Evolutionary conservation across 352 stramenopile genomes (phyloP).

Genomic region (Blastocystis sp.): DNA sequence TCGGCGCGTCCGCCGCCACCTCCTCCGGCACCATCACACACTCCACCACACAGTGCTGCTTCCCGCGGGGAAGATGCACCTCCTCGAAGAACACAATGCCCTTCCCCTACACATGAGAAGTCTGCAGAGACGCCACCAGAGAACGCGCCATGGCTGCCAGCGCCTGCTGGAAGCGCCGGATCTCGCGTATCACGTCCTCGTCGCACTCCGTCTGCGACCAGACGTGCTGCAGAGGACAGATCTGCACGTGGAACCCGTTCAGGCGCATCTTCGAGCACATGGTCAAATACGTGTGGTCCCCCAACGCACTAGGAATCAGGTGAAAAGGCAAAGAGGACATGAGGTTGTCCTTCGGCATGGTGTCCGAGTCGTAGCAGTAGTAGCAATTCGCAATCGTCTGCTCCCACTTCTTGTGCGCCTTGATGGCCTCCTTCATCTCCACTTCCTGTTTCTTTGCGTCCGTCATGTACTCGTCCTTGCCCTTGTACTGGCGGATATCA

Average conservation of each 20-base stretch:
- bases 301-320: conserved; percentile 24
- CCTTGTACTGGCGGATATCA: conserved; percentile 46
- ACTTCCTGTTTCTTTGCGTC: conserved; percentile 65
- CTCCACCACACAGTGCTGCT: conserved; percentile 66
- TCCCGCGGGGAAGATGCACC: conserved; percentile 31
- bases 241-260: conserved; percentile 60
- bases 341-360: conserved; percentile 65
- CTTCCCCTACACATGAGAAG: background rate
- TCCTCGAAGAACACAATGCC: conserved; percentile 67
- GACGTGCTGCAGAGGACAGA: conserved; percentile 58
- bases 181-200: conserved; percentile 62
- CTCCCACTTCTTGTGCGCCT: conserved; percentile 56
- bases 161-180: conserved; percentile 46
- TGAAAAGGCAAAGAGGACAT: conserved; percentile 19
- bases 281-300: conserved; percentile 64
- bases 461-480: conserved; percentile 67
- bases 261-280: conserved; percentile 65
- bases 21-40: conserved; percentile 67
- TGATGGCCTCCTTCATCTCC: conserved; percentile 65
- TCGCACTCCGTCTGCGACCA: conserved; percentile 66
- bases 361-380: conserved; percentile 55
- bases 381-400: conserved; percentile 56
- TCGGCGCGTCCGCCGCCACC: conserved; percentile 69
- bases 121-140: background rate
- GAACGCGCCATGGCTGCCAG: conserved; percentile 39